Evolutionary conservation across 2,329 filamentous ascomycete genomes (phyloP).

Genomic region (Ophiocordyceps robertsii): DNA sequence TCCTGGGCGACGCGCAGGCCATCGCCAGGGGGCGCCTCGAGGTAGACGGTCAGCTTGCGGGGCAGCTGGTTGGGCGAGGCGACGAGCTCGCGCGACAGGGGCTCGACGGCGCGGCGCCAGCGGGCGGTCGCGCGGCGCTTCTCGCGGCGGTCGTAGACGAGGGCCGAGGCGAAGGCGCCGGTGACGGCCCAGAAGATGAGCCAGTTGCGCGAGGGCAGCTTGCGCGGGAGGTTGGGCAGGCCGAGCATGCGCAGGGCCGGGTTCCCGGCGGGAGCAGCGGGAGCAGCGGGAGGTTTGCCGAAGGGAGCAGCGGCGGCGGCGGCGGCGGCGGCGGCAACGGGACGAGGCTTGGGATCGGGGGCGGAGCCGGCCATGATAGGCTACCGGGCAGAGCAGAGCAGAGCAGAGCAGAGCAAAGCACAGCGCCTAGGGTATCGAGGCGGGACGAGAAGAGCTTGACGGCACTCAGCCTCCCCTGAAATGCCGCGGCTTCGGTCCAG

Average conservation of each 20-base stretch:
- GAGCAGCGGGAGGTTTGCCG: conserved; percentile 8
- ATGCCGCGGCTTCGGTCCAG: no score
- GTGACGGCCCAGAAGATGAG: conserved; percentile 82
- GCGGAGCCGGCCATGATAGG: not conserved
- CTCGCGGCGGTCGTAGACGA: conserved; percentile 87
- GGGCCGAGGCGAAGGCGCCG: conserved; percentile 61
- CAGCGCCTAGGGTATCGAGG: no score
- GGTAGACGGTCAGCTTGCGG: conserved; percentile 72
- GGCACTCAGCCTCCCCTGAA: no score
- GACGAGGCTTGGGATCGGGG: not conserved
- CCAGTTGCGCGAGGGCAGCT: conserved; percentile 92
- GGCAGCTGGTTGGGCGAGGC: conserved; percentile 55
- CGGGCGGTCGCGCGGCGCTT: conserved; percentile 75
- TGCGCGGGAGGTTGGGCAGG: conserved; percentile 68
- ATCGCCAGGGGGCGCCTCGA: conserved; percentile 78
- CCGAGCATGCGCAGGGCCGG: conserved; percentile 70
- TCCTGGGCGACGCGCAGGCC: conserved; percentile 75
- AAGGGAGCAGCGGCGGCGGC: not conserved
- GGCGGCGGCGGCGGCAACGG: not conserved
- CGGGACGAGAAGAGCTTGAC: no score
- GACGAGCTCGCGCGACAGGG: conserved; percentile 68
- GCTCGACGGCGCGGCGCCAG: conserved; percentile 76
- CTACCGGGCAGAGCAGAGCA: no score
- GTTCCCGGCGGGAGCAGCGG: conserved; percentile 34
- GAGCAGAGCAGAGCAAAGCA: no score